A percentile compares a stretch with the other conserved stretches of the same genome.
phyloP scores from a whole-genome alignment of 2,329 filamentous ascomycete genomes.

The Aureobasidium sp. region DNA sequence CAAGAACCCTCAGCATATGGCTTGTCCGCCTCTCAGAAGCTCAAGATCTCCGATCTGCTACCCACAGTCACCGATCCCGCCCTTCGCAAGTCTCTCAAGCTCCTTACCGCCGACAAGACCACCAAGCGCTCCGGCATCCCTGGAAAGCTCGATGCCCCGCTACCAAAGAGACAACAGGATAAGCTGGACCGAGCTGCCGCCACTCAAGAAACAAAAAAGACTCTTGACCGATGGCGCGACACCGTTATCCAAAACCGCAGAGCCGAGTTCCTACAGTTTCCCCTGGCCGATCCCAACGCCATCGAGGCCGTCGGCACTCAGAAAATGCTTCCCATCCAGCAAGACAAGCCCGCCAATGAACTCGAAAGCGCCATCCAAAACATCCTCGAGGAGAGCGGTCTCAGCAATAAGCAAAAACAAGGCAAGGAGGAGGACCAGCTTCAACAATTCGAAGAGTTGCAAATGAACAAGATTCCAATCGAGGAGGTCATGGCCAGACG shows the following conservation, averaged over 20 bases:
- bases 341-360: conserved; percentile 63
- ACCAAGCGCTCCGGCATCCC: conserved; percentile 48
- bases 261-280: conserved; percentile 85
- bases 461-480: conserved; percentile 64
- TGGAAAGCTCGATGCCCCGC: conserved; percentile 71
- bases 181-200: conserved; percentile 73
- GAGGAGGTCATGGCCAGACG: conserved; percentile 67
- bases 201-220: conserved; percentile 86
- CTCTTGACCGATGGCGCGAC: conserved; percentile 83
- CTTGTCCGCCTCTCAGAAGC: conserved; percentile 48
- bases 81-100: conserved; percentile 72
- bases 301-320: conserved; percentile 55
- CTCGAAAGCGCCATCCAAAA: conserved; percentile 79
- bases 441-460: conserved; percentile 60
- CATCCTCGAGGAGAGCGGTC: conserved; percentile 83
- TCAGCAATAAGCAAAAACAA: conserved; percentile 53
- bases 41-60: conserved; percentile 70
- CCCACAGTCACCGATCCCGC: conserved; percentile 64
- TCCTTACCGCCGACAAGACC: conserved; percentile 58
- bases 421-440: conserved; percentile 52
- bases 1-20: conserved; percentile 55
- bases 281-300: conserved; percentile 65
- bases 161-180: conserved; percentile 81
- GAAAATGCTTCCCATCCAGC: conserved; percentile 52
- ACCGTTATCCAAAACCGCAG: conserved; percentile 91